Percentiles rank a stretch among this genome's conserved stretches.
Conservation (phyloP, 2,329 filamentous ascomycete species). For the Sordariomycetes sp. region DNA sequence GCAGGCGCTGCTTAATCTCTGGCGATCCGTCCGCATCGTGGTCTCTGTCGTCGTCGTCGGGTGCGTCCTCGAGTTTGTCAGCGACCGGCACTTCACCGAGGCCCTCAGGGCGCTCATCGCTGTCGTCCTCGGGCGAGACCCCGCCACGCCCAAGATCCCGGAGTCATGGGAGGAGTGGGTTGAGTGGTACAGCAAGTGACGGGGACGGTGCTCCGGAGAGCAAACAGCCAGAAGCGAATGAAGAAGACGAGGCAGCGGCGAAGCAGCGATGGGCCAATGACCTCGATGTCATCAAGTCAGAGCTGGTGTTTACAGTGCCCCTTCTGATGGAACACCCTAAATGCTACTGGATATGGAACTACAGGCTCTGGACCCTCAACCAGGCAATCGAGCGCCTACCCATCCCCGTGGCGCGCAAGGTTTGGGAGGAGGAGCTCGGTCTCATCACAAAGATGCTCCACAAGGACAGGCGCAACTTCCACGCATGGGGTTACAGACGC, state of each 20-base stretch:
- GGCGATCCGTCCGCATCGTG: conserved; percentile 45
- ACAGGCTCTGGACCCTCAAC: conserved; percentile 75
- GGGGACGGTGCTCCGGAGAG: conserved; percentile 3
- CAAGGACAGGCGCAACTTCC: conserved; percentile 84
- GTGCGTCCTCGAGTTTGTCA: conserved; percentile 44
- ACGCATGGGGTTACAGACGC: conserved; percentile 89
- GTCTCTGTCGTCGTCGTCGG: conserved; percentile 43
- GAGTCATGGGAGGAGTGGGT: conserved; percentile 44
- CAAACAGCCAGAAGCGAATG: too few species aligned
- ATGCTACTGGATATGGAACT: conserved; percentile 99
- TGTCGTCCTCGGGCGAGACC: conserved; percentile 43
- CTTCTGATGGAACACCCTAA: conserved; percentile 83
- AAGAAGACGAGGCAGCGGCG: conserved; percentile 8
- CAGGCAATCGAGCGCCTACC: conserved; percentile 60
- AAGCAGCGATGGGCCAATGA: conserved; percentile 9
- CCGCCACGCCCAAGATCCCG: conserved; percentile 33
- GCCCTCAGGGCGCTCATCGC: conserved; percentile 53
- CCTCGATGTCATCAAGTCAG: conserved; percentile 53
- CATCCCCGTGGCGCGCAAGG: conserved; percentile 39
- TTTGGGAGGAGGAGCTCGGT: conserved; percentile 80
- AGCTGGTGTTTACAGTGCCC: conserved; percentile 75
- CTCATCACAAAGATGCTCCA: conserved; percentile 82
- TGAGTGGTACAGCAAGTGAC: conserved; percentile 43
- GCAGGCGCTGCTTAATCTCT: conserved; percentile 60
- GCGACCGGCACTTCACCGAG: conserved; percentile 46